These are phyloP conservation scores for Auriscalpium microsporum DNA, from an alignment of 768 basidiomycete species.

Conservation along the genomic window DNA sequence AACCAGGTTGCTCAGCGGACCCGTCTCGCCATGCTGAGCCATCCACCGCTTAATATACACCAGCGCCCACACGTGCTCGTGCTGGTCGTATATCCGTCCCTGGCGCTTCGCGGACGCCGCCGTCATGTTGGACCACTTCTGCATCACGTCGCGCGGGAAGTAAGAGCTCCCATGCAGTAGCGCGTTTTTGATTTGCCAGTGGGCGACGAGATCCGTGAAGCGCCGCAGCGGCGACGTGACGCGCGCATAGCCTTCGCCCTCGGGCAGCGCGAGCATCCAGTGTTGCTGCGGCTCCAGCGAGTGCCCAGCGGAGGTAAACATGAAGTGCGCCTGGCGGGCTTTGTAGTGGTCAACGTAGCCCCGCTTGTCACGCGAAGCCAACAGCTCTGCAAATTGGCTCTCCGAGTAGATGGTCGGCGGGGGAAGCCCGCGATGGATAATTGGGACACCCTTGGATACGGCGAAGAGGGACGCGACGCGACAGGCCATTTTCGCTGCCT, in stretches of 20 bases:
- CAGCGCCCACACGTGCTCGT: slow-evolving; percentile 33
- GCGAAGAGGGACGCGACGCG: slow-evolving; percentile 69
- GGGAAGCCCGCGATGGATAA: slow-evolving; percentile 46
- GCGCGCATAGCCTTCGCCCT: slow-evolving; percentile 73
- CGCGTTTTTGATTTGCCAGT: slow-evolving; percentile 90
- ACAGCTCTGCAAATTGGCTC: slow-evolving; percentile 32
- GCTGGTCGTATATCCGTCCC: background rate
- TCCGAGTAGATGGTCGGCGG: slow-evolving; percentile 25
- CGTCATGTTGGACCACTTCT: slow-evolving; percentile 1
- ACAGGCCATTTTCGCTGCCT: slow-evolving; percentile 77
- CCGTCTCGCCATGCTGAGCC: slow-evolving; percentile 12
- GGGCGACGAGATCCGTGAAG: slow-evolving; percentile 69
- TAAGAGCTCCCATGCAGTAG: slow-evolving; percentile 38
- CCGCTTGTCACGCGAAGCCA: slow-evolving; percentile 37
- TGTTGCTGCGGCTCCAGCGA: slow-evolving; percentile 53
- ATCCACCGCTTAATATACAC: slow-evolving; percentile 32
- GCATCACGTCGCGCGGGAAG: slow-evolving; percentile 41
- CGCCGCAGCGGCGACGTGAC: slow-evolving; percentile 85
- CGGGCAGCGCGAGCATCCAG: slow-evolving; percentile 56
- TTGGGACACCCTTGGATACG: slow-evolving; percentile 47
- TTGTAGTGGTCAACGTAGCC: slow-evolving; percentile 36
- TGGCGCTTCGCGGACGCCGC: too few relatives aligned
- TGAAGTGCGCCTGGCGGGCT: slow-evolving; percentile 26
- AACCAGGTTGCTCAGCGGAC: too few relatives aligned
- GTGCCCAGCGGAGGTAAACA: slow-evolving; percentile 33